Conservation (phyloP, 2,329 filamentous ascomycete genomes). For the Pseudocercospora fuligena region DNA sequence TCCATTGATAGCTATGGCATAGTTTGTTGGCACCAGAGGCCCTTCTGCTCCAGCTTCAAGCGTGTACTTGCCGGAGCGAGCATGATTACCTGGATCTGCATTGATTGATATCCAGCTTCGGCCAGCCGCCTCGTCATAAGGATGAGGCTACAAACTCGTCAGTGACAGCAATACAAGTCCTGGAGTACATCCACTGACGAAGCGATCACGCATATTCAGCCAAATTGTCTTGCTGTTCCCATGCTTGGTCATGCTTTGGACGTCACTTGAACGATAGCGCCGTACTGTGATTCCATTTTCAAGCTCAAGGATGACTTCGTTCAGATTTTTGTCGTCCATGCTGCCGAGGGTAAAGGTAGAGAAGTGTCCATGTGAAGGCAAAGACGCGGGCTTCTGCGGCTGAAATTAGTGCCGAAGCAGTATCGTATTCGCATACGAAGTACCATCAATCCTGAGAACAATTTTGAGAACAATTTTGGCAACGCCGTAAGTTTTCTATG, state of each 20-base stretch:
- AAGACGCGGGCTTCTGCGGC: not conserved
- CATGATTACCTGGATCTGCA: slow-evolving; percentile 18
- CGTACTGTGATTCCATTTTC: slow-evolving; percentile 15
- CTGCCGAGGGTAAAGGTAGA: not conserved
- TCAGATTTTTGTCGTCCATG: not conserved
- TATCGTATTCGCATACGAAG: not conserved
- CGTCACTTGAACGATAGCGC: slow-evolving; percentile 40
- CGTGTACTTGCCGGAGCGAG: slow-evolving; percentile 29
- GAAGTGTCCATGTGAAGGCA: not conserved
- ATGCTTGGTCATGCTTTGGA: slow-evolving; percentile 31
- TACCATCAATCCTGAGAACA: not conserved
- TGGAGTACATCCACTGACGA: slow-evolving; percentile 27
- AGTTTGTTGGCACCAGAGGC: slow-evolving; percentile 26
- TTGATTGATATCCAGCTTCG: slow-evolving; percentile 44
- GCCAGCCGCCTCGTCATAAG: slow-evolving; percentile 44
- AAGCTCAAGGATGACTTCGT: slow-evolving; percentile 15
- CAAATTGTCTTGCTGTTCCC: slow-evolving; percentile 42
- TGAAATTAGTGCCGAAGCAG: not conserved
- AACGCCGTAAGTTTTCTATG: not conserved
- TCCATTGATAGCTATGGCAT: slow-evolving; percentile 34
- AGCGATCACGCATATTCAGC: slow-evolving; percentile 45
- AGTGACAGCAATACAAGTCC: not conserved
- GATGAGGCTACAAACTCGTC: slow-evolving; percentile 34
- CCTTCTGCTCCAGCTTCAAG: slow-evolving; percentile 26
- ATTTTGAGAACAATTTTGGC: too few relatives aligned